These are phyloP conservation scores for Marchantia paleacea DNA, from an alignment of 225 moss, liverwort and hornwort genomes.

Conservation along the genomic window DNA sequence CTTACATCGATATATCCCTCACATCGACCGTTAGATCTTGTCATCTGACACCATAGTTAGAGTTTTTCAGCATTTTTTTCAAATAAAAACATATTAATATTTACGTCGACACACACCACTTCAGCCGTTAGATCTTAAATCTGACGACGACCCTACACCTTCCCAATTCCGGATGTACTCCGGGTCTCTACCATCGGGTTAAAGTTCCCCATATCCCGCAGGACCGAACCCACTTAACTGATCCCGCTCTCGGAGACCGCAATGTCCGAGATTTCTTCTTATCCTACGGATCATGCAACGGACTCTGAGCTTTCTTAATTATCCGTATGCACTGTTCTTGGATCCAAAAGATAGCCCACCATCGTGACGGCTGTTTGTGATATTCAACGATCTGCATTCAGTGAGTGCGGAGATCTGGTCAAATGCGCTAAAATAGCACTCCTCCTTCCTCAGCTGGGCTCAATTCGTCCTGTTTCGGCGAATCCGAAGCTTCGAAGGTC, in stretches of 20 bases:
- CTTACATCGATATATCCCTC: background rate
- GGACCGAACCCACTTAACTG: background rate
- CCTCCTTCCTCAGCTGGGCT: background rate
- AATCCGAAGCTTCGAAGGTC: background rate
- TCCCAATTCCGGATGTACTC: background rate
- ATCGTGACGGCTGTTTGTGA: background rate
- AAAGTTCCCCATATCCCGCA: background rate
- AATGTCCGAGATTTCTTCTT: background rate
- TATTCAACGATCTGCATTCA: background rate
- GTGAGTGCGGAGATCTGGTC: background rate
- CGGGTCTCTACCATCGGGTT: background rate
- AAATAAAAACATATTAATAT: background rate
- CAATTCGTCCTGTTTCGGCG: background rate
- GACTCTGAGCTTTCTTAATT: background rate
- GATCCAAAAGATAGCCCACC: background rate
- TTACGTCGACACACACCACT: background rate
- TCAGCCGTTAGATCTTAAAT: background rate
- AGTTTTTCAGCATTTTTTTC: background rate
- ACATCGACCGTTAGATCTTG: background rate
- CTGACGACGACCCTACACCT: background rate
- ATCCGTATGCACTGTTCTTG: background rate
- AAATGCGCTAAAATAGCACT: slow-evolving; percentile 2
- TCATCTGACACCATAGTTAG: background rate
- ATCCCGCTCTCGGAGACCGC: background rate
- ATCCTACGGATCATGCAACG: background rate